Base-by-base conservation (phyloP, 306 rosid genomes). In the Vigna nakashimae region DNA sequence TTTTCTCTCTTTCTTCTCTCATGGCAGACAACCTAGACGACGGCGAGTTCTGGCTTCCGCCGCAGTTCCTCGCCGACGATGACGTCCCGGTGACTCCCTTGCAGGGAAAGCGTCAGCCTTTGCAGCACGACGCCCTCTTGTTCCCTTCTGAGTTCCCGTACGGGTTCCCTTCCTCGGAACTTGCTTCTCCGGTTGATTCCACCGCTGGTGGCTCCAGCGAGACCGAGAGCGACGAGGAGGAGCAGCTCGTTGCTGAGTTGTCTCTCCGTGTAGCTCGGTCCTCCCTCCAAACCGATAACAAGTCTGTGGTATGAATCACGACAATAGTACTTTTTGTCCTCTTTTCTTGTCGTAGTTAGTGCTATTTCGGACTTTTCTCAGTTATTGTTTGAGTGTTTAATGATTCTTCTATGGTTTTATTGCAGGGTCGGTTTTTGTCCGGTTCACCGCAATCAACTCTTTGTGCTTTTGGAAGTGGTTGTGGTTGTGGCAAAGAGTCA, bases 381-480 rank as follows among this genome's bases (percentile, higher is more conserved):
- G 7, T 30, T 3, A 13, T 32, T 4, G 7, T 42, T 42, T 42
- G 0, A 42, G 46, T 9, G 2, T 43, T 64, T 9, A 13, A 24
- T 4, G 13, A 10, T 5, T 6, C 6, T 15, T 65, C 56, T 18
- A 0, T 59, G 30, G 40, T 4, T 18, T 17, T 22, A n/a, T 70
- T 68, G 9, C 77, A 90, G 94, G 80, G 75, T 6, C 50, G 79
- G 56, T 76, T 69, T 32, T 14, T 63, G 50, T 58, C 95, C 2
- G 84, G 90, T 49, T 95, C 98, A 4, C 98, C 98, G 0, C 96
- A 95, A 9, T 95, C 98, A 4, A 92, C 92, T 0, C 92, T 92
- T 0, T 88, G 89, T 14, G 74, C 78, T 0, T 42, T 87, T 9
- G 89, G 88, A 2, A 84, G 74, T 22, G 89, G 84, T 0, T 83